Percentiles rank a stretch among this genome's conserved stretches.
phyloP scores from a whole-genome alignment of 495 filamentous ascomycete species.

The Letharia lupina region DNA sequence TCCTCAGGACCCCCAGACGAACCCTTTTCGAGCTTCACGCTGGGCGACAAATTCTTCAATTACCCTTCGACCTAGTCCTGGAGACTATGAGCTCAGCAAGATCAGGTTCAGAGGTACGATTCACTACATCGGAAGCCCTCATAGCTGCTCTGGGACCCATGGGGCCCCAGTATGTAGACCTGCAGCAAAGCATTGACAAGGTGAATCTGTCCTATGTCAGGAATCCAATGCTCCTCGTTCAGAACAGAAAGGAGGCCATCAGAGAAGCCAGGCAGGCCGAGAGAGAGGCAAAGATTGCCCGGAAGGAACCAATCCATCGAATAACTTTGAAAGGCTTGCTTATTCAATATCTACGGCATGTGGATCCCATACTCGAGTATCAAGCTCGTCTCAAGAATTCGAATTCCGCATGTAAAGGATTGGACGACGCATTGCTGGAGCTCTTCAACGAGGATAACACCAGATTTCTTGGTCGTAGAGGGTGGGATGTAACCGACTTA shows the following conservation, averaged over 20 bases:
- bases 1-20: conserved; percentile 1
- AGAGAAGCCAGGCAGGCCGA: conserved; percentile 10
- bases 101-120: neutral
- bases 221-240: conserved; percentile 3
- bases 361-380: conserved; percentile 31
- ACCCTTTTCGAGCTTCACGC: conserved; percentile 21
- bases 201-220: conserved; percentile 11
- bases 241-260: conserved; percentile 12
- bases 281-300: conserved; percentile 19
- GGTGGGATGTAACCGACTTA: conserved; percentile 43
- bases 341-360: conserved; percentile 34
- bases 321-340: conserved; percentile 32
- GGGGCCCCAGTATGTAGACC: conserved; percentile 25
- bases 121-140: conserved; percentile 35
- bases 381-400: conserved; percentile 6
- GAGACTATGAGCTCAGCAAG: conserved; percentile 1
- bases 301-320: neutral
- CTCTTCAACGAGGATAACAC: conserved; percentile 32
- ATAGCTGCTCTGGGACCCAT: conserved; percentile 30
- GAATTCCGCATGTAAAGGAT: neutral
- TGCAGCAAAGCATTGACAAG: neutral
- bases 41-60: conserved; percentile 10
- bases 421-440: conserved; percentile 29
- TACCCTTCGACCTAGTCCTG: conserved; percentile 12
- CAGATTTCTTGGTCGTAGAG: conserved; percentile 32